Conservation (phyloP, 306 rosid genomes). For the cucumber (Cucumis sativus) region DNA sequence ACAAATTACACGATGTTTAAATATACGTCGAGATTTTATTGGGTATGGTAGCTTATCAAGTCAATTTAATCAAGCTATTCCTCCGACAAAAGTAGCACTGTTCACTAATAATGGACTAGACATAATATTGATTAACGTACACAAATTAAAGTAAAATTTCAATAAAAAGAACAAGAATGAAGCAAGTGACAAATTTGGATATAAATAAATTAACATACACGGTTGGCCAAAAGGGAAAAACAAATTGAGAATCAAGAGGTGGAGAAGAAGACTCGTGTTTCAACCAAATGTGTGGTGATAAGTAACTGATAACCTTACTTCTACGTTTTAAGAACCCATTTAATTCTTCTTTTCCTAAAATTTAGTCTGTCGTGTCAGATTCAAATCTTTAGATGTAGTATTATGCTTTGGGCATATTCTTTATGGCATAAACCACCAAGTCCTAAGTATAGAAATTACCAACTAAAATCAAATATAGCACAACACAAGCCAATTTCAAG, state of each 20-base stretch:
- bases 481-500: not conserved
- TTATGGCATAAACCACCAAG: not conserved
- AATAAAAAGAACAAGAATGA: not conserved
- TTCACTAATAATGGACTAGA: not conserved
- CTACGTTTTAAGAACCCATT: not conserved
- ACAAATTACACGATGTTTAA: too few species aligned
- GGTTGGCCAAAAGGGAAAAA: not conserved
- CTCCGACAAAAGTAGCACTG: not conserved
- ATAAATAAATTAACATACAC: too few species aligned
- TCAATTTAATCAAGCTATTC: not conserved
- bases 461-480: not conserved
- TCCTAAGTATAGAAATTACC: too few species aligned
- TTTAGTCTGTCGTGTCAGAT: not conserved
- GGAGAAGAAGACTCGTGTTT: not conserved
- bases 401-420: not conserved
- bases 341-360: not conserved
- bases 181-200: not conserved
- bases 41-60: not conserved
- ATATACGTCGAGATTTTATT: too few species aligned
- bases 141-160: not conserved
- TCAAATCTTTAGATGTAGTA: not conserved
- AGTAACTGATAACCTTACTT: not conserved
- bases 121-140: not conserved
- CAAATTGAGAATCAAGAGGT: not conserved
- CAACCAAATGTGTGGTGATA: not conserved